These are phyloP conservation scores for Monocercomonoides exilis DNA, from an alignment of 78 protist genomes.

Conservation along the genomic window DNA sequence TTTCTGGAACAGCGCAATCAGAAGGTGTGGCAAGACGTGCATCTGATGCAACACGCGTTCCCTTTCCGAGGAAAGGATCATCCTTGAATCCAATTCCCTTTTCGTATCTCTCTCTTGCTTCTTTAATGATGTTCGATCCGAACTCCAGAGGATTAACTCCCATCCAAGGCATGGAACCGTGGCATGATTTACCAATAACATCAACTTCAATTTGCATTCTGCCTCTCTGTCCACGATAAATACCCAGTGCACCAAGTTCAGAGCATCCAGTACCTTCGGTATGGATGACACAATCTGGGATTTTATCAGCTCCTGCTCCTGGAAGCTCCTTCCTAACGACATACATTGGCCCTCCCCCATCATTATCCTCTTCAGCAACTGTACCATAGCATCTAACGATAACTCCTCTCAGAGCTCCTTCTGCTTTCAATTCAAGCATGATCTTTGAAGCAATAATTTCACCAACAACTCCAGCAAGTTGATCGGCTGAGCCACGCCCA, in stretches of 20 bases:
- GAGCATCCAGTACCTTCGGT: constrained; percentile 46
- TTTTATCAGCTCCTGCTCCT: not conserved
- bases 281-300: constrained; percentile 33
- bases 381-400: constrained; percentile 36
- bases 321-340: not conserved
- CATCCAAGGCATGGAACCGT: constrained; percentile 41
- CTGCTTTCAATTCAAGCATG: constrained; percentile 12
- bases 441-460: constrained; percentile 48
- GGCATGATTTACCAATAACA: constrained; percentile 37
- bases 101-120: constrained; percentile 19
- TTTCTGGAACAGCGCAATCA: constrained; percentile 54
- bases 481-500: constrained; percentile 49
- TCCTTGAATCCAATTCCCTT: constrained; percentile 21
- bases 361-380: constrained; percentile 46
- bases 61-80: constrained; percentile 36
- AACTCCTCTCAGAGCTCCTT: constrained; percentile 39
- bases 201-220: constrained; percentile 45
- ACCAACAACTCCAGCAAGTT: constrained; percentile 38
- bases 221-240: constrained; percentile 51
- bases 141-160: constrained; percentile 49
- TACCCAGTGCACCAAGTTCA: constrained; percentile 29
- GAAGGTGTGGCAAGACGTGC: constrained; percentile 44
- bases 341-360: constrained; percentile 42
- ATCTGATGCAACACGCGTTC: constrained; percentile 42
- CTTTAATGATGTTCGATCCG: constrained; percentile 40